phyloP scores from a whole-genome alignment of 2,329 filamentous ascomycete species.

The Fusarium euwallaceae region DNA sequence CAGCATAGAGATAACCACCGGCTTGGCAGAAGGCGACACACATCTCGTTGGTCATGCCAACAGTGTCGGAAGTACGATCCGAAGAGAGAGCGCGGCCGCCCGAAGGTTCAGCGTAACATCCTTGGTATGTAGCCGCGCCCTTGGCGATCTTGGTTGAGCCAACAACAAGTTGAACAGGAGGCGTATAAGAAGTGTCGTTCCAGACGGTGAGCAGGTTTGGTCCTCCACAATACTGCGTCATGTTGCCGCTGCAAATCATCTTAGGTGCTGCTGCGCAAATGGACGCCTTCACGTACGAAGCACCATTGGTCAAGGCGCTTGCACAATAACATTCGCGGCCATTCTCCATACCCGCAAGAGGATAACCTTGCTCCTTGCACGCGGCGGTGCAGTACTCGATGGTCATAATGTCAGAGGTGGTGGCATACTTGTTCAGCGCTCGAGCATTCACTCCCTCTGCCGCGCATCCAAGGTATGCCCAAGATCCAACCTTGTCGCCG shows the following conservation, averaged over 20 bases:
- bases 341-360: conserved; percentile 39
- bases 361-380: conserved; percentile 38
- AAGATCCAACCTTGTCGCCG: conserved; percentile 34
- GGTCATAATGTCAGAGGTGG: conserved; percentile 28
- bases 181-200: conserved; percentile 40
- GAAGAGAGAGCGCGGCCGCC: conserved; percentile 34
- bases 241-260: conserved; percentile 38
- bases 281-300: conserved; percentile 34
- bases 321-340: conserved; percentile 41
- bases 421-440: conserved; percentile 37
- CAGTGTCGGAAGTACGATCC: conserved; percentile 19
- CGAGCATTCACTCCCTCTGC: conserved; percentile 22
- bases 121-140: conserved; percentile 33
- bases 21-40: conserved; percentile 48
- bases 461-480: conserved; percentile 38
- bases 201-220: conserved; percentile 36
- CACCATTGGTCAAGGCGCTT: conserved; percentile 19
- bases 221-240: conserved; percentile 42
- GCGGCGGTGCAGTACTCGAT: conserved; percentile 39
- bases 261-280: conserved; percentile 30
- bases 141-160: conserved; percentile 35
- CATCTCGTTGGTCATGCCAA: conserved; percentile 46
- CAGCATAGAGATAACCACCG: conserved; percentile 51
- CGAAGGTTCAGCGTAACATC: conserved; percentile 34
- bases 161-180: conserved; percentile 29